These are phyloP conservation scores for Phaeosphaeriaceae sp. DNA, from an alignment of 2,329 filamentous ascomycete species.

Conservation along the genomic window DNA sequence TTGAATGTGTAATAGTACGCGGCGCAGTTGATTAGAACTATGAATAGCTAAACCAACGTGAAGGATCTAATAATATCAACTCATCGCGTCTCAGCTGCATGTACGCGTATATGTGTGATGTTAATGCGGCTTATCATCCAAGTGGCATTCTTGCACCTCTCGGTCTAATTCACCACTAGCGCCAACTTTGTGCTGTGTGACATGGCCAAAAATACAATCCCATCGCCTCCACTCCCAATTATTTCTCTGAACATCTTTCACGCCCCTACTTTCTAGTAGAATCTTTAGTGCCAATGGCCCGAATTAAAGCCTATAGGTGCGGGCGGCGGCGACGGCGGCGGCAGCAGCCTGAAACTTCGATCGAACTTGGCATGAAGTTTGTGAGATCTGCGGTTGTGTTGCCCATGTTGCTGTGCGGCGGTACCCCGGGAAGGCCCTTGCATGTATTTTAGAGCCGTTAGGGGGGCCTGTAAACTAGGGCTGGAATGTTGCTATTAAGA, in stretches of 20 bases:
- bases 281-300: background rate
- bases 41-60: background rate
- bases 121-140: too few species aligned
- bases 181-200: too few species aligned
- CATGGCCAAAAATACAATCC: too few species aligned
- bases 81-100: too few species aligned
- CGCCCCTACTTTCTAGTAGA: too few species aligned
- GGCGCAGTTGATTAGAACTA: background rate
- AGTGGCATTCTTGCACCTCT: too few species aligned
- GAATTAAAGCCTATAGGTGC: background rate
- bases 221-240: too few species aligned
- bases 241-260: too few species aligned
- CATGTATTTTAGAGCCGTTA: background rate
- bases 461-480: too few species aligned
- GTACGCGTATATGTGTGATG: too few species aligned
- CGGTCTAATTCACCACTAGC: too few species aligned
- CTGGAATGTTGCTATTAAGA: constrained; percentile 28
- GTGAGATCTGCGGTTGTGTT: background rate
- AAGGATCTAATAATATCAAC: background rate
- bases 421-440: background rate
- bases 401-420: background rate
- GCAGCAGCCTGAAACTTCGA: background rate
- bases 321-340: background rate
- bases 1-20: background rate
- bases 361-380: background rate